phyloP scores from a whole-genome alignment of 1,284 basidiomycete genomes.

The Pseudozyma thailandica region DNA sequence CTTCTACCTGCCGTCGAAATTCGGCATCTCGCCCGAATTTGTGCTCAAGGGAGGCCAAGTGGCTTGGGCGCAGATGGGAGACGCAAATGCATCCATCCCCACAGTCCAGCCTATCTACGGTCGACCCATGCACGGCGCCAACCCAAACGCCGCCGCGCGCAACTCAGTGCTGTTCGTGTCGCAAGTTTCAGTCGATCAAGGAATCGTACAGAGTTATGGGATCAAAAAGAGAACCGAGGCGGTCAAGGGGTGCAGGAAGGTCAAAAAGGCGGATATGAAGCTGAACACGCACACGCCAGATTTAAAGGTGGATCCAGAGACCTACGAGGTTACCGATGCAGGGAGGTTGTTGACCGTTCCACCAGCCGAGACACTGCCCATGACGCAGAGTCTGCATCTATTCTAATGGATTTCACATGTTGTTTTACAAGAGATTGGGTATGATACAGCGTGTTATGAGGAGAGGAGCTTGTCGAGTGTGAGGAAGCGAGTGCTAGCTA shows the following conservation, averaged over 20 bases:
- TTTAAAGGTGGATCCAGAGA: conserved; percentile 92
- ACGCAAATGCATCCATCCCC: conserved; percentile 86
- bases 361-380: conserved; percentile 53
- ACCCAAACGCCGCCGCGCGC: conserved; percentile 78
- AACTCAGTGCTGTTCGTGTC: conserved; percentile 85
- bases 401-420: conserved; percentile 8
- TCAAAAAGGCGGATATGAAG: conserved; percentile 92
- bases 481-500: conserved; percentile 9
- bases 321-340: conserved; percentile 70
- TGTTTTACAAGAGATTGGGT: background rate
- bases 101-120: conserved; percentile 88
- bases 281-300: conserved; percentile 83
- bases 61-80: conserved; percentile 89
- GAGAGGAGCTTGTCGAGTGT: conserved; percentile 4
- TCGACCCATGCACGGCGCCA: conserved; percentile 88
- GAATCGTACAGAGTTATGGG: conserved; percentile 77
- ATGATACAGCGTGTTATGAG: background rate
- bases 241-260: conserved; percentile 79
- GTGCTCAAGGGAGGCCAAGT: conserved; percentile 95
- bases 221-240: conserved; percentile 80
- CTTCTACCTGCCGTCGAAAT: conserved; percentile 91
- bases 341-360: conserved; percentile 55
- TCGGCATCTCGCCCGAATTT: conserved; percentile 90
- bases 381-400: conserved; percentile 52
- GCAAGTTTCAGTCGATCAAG: conserved; percentile 51